phyloP scores from a whole-genome alignment of 2,329 filamentous ascomycete species.

The Cercospora sesami region DNA sequence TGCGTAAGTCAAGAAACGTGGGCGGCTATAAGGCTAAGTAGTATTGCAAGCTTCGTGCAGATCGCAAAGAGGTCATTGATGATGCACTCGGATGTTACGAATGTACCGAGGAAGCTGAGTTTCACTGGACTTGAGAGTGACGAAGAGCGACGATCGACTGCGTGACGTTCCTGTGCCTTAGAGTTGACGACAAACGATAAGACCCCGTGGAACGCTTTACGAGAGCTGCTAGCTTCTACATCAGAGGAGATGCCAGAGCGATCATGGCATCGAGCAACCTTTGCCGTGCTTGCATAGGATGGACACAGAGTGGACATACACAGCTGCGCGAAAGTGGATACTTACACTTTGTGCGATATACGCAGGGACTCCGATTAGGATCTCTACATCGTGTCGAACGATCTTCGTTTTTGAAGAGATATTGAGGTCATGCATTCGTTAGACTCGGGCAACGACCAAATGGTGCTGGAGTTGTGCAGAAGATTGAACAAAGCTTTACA shows the following conservation, averaged over 20 bases:
- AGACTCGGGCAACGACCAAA: neutral
- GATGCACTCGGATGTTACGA: neutral
- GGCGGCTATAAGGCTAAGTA: neutral
- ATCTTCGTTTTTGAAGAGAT: neutral
- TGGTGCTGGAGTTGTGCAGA: neutral
- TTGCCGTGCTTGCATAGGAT: neutral
- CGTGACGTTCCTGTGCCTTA: neutral
- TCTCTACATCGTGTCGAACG: neutral
- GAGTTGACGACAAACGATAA: neutral
- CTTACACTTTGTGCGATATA: neutral
- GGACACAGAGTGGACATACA: neutral
- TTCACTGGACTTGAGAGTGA: neutral
- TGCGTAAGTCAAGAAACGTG: neutral
- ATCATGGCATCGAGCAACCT: neutral
- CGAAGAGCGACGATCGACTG: neutral
- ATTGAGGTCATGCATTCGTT: neutral
- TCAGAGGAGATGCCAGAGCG: neutral
- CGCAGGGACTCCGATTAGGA: neutral
- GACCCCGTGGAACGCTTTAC: neutral
- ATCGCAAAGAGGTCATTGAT: neutral
- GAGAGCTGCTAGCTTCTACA: neutral
- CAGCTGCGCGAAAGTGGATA: neutral
- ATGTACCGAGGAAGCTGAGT: neutral
- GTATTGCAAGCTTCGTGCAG: neutral
- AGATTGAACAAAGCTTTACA: no score